Evolutionary conservation across 441 rosid species (phyloP).

Genomic region (Pelargonium cotyledonis): DNA sequence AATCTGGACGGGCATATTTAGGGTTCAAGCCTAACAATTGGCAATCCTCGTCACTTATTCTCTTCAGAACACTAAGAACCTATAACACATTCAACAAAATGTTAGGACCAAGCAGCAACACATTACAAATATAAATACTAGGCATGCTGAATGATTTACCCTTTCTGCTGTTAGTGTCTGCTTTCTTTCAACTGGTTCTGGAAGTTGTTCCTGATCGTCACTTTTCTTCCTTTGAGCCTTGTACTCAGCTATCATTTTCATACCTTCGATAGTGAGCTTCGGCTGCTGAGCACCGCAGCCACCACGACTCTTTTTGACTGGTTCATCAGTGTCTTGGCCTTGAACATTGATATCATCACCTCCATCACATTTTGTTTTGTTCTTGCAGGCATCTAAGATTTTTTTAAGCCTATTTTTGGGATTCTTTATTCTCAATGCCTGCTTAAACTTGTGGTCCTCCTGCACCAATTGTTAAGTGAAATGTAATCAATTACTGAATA

Average conservation of each 20-base stretch:
- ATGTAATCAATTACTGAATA: not conserved
- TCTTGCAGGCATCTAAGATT: conserved; percentile 88
- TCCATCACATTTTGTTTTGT: conserved; percentile 84
- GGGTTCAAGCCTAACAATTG: conserved; percentile 80
- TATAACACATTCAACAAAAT: conserved; percentile 20
- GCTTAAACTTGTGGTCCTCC: conserved; percentile 97
- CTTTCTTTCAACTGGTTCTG: conserved; percentile 93
- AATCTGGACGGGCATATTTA: conserved; percentile 96
- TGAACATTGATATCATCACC: conserved; percentile 77
- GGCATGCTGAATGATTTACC: conserved; percentile 36
- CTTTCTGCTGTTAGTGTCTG: conserved; percentile 93
- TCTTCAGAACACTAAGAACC: conserved; percentile 89
- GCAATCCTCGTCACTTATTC: conserved; percentile 94
- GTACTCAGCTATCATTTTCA: conserved; percentile 95
- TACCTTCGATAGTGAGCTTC: conserved; percentile 86
- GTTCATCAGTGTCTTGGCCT: conserved; percentile 63
- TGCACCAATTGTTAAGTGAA: conserved; percentile 25
- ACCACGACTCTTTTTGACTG: conserved; percentile 75
- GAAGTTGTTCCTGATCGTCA: conserved; percentile 91
- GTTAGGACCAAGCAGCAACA: conserved; percentile 15
- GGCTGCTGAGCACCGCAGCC: conserved; percentile 88
- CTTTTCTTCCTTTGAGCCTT: conserved; percentile 71
- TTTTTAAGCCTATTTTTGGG: conserved; percentile 86
- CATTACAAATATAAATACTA: not conserved
- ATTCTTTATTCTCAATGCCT: conserved; percentile 84